Evolutionary conservation across 1,139 yeast genomes (phyloP), one percentile per base, ranked within the genome.

Genomic region (Sugiyamaella pinicola): DNA sequence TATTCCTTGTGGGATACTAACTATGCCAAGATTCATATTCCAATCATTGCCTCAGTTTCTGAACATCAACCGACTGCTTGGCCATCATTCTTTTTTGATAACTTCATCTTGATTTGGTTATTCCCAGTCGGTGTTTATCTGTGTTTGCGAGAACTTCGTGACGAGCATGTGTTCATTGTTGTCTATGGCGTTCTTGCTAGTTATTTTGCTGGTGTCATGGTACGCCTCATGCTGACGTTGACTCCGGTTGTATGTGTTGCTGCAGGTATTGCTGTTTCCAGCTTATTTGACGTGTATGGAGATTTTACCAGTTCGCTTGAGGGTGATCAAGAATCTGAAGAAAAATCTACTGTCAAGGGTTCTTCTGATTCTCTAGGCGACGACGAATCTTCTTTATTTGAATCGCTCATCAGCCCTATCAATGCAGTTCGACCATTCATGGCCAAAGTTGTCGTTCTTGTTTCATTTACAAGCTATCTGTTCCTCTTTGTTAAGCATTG

Each of bases 1-100:
- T 95, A 95, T 74, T 91, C 98, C 4, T 76, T 95, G 62, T 95
- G 99, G 99, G 99, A 95, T 70, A 93, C 99, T 3, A 87, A 81
- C 69, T 95, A 95, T 67, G 99, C 99, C 58, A 93, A 90, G 76
- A 87, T 93, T 61, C 99, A 95, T 70, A 95, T 95, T 65, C 99
- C 99, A 50, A 95, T 95, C 68, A 95, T 95, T 72, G 99, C 99
- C 1, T 91, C 98, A 2, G 99, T 95, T 49, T 88, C 96, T 12
- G 99, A 95, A 74, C 99, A 95, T 77, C 99, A 95, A 76, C 99
- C 99, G 55, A 93, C 99, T 21, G 96, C 99, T 10, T 95, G 99
- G 99, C 96, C 99, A 12, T 84, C 97, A 9, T 95, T 93, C 73
- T 93, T 89, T 79, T 89, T 93, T 70, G 99, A 95, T 70, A 85